These are phyloP conservation scores for Prorocentrum cordatum DNA, from an alignment of 169 alveolate genomes.

Conservation along the genomic window DNA sequence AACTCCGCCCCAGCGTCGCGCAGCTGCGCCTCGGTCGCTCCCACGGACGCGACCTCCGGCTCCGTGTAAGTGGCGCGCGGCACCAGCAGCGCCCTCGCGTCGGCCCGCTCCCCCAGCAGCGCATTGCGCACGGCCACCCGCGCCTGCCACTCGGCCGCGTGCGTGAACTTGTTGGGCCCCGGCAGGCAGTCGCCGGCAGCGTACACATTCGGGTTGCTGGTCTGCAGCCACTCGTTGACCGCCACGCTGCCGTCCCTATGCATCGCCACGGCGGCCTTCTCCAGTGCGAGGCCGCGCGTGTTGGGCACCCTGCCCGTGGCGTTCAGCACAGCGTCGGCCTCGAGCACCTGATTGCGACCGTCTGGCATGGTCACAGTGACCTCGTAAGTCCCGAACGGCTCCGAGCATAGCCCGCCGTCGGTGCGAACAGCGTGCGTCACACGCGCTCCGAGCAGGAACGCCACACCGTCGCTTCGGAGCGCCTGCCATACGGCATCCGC, in stretches of 20 bases:
- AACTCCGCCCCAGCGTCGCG: slow-evolving; percentile 3
- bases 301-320: slow-evolving; percentile 29
- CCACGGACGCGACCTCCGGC: slow-evolving; percentile 44
- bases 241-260: neutral
- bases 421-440: neutral
- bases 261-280: neutral
- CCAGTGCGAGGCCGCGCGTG: neutral
- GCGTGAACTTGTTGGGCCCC: slow-evolving; percentile 22
- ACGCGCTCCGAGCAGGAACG: neutral
- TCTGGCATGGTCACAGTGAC: neutral
- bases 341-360: neutral
- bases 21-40: neutral
- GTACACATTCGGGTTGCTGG: slow-evolving; percentile 13
- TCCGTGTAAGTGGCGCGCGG: slow-evolving; percentile 53
- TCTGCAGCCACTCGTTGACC: neutral
- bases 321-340: slow-evolving; percentile 36
- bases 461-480: slow-evolving; percentile 5
- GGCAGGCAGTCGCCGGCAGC: slow-evolving; percentile 51
- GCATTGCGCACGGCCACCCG: slow-evolving; percentile 58
- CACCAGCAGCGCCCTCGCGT: slow-evolving; percentile 20
- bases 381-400: neutral
- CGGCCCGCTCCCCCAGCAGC: slow-evolving; percentile 12
- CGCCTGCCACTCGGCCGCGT: slow-evolving; percentile 61
- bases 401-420: neutral
- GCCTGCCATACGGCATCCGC: neutral